These are phyloP conservation scores for Aspergillus coremiiformis DNA, from an alignment of 495 filamentous ascomycete species.

Conservation along the genomic window DNA sequence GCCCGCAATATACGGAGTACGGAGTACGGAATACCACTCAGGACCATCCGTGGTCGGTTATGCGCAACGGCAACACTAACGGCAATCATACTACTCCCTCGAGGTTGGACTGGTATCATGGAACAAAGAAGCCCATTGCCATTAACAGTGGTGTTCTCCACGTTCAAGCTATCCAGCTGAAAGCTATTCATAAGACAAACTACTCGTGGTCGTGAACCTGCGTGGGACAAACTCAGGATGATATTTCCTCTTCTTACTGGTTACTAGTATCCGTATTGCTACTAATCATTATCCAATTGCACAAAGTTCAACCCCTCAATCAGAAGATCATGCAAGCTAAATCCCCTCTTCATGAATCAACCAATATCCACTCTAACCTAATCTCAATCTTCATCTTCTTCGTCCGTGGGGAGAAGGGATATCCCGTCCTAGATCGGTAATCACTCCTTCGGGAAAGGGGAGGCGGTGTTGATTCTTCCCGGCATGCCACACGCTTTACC, in stretches of 20 bases:
- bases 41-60: background rate
- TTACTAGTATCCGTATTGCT: too few relatives aligned
- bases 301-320: background rate
- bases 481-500: constrained; percentile 24
- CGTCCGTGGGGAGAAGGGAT: background rate
- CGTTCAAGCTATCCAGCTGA: too few relatives aligned
- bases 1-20: background rate
- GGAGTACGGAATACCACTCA: background rate
- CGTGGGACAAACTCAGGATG: too few relatives aligned
- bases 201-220: too few relatives aligned
- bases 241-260: too few relatives aligned
- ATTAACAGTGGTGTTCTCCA: too few relatives aligned
- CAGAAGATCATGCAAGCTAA: background rate
- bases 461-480: constrained; percentile 27
- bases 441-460: constrained; percentile 24
- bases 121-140: background rate
- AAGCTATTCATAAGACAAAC: too few relatives aligned
- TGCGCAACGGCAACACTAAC: background rate
- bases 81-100: too few relatives aligned
- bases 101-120: background rate
- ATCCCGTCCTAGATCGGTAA: constrained; percentile 8
- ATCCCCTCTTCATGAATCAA: background rate
- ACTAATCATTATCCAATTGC: too few relatives aligned
- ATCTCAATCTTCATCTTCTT: background rate
- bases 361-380: background rate